phyloP scores from a whole-genome alignment of 179 eudicot species.

The Silene coronaria region DNA sequence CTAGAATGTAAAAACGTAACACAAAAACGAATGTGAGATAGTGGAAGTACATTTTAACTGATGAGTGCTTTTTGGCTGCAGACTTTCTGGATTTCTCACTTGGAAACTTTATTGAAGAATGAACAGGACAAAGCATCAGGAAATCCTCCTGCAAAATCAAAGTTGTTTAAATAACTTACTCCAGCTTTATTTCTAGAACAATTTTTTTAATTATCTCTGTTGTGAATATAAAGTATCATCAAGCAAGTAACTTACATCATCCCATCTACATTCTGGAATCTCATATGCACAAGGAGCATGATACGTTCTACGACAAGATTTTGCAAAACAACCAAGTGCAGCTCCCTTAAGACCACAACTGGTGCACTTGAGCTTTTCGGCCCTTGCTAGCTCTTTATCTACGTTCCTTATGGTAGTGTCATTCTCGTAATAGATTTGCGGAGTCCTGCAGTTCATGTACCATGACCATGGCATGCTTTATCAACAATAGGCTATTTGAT shows the following conservation, averaged over 20 bases:
- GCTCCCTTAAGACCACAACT: slow-evolving; percentile 84
- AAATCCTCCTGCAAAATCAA: slow-evolving; percentile 46
- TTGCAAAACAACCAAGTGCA: slow-evolving; percentile 78
- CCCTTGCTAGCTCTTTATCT: slow-evolving; percentile 67
- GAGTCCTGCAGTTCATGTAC: slow-evolving; percentile 58
- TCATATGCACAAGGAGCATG: slow-evolving; percentile 78
- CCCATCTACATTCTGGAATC: slow-evolving; percentile 73
- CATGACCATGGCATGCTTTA: slow-evolving; percentile 1
- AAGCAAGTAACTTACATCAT: slow-evolving; percentile 44
- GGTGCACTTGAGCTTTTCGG: slow-evolving; percentile 74
- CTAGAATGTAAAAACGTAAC: no score
- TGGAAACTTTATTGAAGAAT: slow-evolving; percentile 62
- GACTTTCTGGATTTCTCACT: slow-evolving; percentile 51
- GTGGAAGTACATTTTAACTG: slow-evolving; percentile 36
- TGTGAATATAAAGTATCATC: not conserved
- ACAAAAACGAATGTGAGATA: not conserved
- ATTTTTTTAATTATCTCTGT: not conserved
- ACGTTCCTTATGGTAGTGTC: slow-evolving; percentile 54
- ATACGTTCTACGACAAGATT: slow-evolving; percentile 67
- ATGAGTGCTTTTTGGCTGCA: slow-evolving; percentile 25
- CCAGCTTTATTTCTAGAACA: not conserved
- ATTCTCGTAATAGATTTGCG: slow-evolving; percentile 63
- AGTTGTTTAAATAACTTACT: not conserved
- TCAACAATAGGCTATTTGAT: not conserved
- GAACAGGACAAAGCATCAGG: slow-evolving; percentile 68